These are phyloP conservation scores for Pseudogymnoascus sp. DNA, from an alignment of 2,329 filamentous ascomycete genomes.

Conservation along the genomic window DNA sequence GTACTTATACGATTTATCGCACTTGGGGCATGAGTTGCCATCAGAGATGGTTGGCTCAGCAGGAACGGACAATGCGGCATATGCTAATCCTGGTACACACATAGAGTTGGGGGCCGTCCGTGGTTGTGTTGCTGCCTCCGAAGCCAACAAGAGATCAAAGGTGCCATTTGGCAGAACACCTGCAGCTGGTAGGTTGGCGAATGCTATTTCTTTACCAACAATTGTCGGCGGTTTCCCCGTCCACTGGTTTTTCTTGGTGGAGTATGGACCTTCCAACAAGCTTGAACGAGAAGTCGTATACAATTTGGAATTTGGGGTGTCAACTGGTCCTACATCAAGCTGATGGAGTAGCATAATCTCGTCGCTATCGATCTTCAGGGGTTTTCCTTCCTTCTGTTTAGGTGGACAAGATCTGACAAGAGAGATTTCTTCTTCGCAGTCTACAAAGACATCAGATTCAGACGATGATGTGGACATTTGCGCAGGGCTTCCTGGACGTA, in stretches of 20 bases:
- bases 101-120: neutral
- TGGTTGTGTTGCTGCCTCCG: neutral
- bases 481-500: neutral
- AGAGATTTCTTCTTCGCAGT: constrained; percentile 4
- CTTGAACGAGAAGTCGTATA: neutral
- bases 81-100: neutral
- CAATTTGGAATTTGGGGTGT: neutral
- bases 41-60: neutral
- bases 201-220: neutral
- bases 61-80: neutral
- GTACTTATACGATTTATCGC: neutral
- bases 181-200: neutral
- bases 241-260: neutral
- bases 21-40: neutral
- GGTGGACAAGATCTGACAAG: neutral
- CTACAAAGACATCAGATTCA: neutral
- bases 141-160: neutral
- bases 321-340: neutral
- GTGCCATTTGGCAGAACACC: neutral
- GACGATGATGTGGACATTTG: neutral
- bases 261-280: neutral
- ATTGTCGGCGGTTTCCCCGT: too few relatives aligned
- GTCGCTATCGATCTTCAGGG: neutral
- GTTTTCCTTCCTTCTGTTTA: neutral
- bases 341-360: neutral